These are phyloP conservation scores for Trifolium repens DNA, from an alignment of 306 rosid species.

Conservation along the genomic window DNA sequence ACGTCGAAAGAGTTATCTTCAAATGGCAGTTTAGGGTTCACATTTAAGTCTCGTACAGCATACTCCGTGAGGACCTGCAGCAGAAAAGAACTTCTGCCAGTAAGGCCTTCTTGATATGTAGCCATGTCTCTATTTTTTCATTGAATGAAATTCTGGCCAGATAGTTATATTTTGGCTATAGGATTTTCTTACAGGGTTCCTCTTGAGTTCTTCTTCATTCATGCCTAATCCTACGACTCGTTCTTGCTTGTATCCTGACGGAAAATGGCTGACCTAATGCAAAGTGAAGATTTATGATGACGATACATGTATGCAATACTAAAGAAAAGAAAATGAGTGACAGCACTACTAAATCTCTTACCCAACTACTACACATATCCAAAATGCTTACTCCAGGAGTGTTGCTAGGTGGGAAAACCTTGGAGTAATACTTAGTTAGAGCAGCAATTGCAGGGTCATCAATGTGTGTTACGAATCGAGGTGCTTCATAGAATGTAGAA, in stretches of 20 bases:
- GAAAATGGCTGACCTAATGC: constrained; percentile 85
- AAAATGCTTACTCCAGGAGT: constrained; percentile 71
- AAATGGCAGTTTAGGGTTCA: constrained; percentile 70
- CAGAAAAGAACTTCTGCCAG: constrained; percentile 33
- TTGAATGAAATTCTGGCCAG: constrained; percentile 4
- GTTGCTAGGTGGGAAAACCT: constrained; percentile 73
- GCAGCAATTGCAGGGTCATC: constrained; percentile 82
- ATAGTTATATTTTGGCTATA: background rate
- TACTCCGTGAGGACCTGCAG: constrained; percentile 74
- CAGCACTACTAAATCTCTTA: constrained; percentile 42
- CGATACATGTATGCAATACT: background rate
- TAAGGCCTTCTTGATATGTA: background rate
- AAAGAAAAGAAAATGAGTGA: constrained; percentile 15
- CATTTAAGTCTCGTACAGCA: constrained; percentile 73
- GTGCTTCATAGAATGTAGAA: constrained; percentile 71
- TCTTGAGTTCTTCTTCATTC: constrained; percentile 84
- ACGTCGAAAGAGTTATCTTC: constrained; percentile 75
- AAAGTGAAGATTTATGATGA: constrained; percentile 31
- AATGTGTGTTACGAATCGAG: constrained; percentile 86
- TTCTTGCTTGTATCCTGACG: constrained; percentile 82
- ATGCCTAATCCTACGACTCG: constrained; percentile 73
- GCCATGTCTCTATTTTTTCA: constrained; percentile 18
- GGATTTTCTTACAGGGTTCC: constrained; percentile 56
- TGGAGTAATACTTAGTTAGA: constrained; percentile 72
- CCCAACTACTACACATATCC: constrained; percentile 95